Percentiles rank a stretch among this genome's conserved stretches.
Conservation (phyloP, 2,329 filamentous ascomycete genomes). For the Fusarium cyanostomum region DNA sequence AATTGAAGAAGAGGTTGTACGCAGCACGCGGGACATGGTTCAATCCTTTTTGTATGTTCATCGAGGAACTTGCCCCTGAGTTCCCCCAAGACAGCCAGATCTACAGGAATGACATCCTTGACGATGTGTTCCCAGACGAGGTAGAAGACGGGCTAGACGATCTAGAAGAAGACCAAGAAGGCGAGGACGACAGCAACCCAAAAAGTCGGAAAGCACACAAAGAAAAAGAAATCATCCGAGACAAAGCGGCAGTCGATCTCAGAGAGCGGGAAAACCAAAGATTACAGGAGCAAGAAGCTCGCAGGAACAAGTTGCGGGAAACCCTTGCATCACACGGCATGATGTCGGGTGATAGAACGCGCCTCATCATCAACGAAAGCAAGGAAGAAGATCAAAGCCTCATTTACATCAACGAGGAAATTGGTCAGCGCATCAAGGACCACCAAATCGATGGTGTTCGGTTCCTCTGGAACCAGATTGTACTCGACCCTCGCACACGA, state of each 20-base stretch:
- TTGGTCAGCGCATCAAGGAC: conserved; percentile 74
- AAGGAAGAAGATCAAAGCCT: conserved; percentile 68
- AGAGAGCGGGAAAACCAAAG: conserved; percentile 66
- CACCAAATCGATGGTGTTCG: conserved; percentile 85
- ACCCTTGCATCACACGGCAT: conserved; percentile 56
- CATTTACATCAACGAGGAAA: conserved; percentile 71
- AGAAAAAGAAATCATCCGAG: conserved; percentile 50
- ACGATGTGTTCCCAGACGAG: conserved; percentile 26
- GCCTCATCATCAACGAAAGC: conserved; percentile 73
- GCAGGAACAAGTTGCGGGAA: conserved; percentile 58
- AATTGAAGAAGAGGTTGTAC: conserved; percentile 29
- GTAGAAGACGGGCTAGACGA: conserved; percentile 9
- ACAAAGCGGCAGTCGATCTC: conserved; percentile 57
- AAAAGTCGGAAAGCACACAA: conserved; percentile 39
- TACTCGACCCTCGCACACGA: conserved; percentile 64
- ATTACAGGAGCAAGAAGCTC: conserved; percentile 62
- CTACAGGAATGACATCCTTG: conserved; percentile 38
- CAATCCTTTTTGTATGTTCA: conserved; percentile 41
- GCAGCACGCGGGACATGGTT: conserved; percentile 24
- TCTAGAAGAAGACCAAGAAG: conserved; percentile 25
- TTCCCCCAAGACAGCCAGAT: conserved; percentile 50
- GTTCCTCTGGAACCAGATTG: conserved; percentile 89
- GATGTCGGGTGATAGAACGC: conserved; percentile 56
- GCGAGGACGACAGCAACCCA: conserved; percentile 16
- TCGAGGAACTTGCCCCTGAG: conserved; percentile 35